These are phyloP conservation scores for Amanita exitialis DNA, from an alignment of 768 basidiomycete genomes.

Conservation along the genomic window DNA sequence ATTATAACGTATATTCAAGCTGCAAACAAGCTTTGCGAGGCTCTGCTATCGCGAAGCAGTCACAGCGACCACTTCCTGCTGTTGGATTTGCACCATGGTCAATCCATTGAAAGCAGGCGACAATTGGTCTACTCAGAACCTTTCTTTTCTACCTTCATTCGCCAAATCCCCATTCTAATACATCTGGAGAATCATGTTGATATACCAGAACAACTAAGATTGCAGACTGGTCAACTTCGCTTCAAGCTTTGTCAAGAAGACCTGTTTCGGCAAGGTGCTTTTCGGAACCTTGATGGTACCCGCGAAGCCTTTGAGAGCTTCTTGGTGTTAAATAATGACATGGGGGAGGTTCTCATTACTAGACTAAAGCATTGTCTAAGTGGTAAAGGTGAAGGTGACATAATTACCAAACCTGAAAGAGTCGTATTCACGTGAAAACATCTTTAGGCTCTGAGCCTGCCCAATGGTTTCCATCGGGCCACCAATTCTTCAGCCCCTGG, in stretches of 20 bases:
- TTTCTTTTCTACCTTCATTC: constrained; percentile 54
- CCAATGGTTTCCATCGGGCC: constrained; percentile 41
- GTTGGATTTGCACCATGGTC: constrained; percentile 50
- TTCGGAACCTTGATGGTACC: constrained; percentile 64
- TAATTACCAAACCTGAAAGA: neutral
- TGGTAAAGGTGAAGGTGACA: constrained; percentile 49
- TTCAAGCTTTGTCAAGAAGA: constrained; percentile 47
- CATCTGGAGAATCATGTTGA: constrained; percentile 54
- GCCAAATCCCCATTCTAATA: constrained; percentile 59
- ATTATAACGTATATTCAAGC: constrained; percentile 45
- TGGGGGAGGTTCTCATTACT: constrained; percentile 54
- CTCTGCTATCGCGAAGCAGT: constrained; percentile 47
- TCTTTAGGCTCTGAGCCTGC: constrained; percentile 27
- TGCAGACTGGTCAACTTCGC: constrained; percentile 41
- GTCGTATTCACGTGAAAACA: neutral
- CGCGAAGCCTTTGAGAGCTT: constrained; percentile 59
- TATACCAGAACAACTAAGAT: constrained; percentile 40
- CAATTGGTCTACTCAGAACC: constrained; percentile 57
- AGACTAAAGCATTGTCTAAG: constrained; percentile 60
- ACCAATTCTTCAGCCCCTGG: constrained; percentile 71
- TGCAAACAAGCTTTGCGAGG: constrained; percentile 53
- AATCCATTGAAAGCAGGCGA: constrained; percentile 59
- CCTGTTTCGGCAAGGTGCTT: constrained; percentile 69
- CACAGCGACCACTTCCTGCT: constrained; percentile 29
- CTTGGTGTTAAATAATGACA: constrained; percentile 33